A percentile compares a stretch with the other conserved stretches of the same genome.
phyloP scores from a whole-genome alignment of 495 filamentous ascomycete species.

The Melanomma pulvis-pyrius region DNA sequence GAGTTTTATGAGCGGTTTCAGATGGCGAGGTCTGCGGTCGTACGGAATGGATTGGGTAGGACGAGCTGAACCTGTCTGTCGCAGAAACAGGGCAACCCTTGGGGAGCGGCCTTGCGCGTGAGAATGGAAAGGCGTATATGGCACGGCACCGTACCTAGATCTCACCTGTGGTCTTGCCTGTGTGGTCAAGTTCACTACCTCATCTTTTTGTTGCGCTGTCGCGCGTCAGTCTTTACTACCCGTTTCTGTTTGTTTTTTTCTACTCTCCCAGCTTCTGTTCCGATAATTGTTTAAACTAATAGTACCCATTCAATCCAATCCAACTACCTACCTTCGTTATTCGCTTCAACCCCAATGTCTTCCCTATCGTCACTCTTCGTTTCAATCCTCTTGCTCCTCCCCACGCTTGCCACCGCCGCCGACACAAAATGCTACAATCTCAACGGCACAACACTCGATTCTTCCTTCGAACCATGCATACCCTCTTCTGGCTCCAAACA shows the following conservation, averaged over 20 bases:
- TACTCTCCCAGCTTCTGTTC: background rate
- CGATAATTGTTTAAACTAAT: background rate
- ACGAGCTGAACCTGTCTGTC: too few species aligned
- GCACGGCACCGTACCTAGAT: background rate
- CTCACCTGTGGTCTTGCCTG: background rate
- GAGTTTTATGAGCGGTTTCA: constrained; percentile 12
- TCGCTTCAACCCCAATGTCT: background rate
- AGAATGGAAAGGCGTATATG: too few species aligned
- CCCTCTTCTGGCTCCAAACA: constrained; percentile 3
- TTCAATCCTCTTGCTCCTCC: background rate
- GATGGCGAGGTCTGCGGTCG: background rate
- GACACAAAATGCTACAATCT: background rate
- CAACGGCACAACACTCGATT: constrained; percentile 9
- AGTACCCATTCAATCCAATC: too few species aligned
- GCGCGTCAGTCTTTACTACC: background rate
- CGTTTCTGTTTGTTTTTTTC: background rate
- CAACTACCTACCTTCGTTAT: background rate
- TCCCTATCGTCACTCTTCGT: background rate
- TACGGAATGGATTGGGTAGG: background rate
- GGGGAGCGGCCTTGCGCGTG: background rate
- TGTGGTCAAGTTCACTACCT: too few species aligned
- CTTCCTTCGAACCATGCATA: constrained; percentile 18
- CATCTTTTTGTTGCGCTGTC: background rate
- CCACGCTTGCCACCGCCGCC: background rate
- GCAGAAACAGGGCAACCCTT: background rate